Conservation (phyloP, 108 stramenopile species). For the Nitzschia sp. region DNA sequence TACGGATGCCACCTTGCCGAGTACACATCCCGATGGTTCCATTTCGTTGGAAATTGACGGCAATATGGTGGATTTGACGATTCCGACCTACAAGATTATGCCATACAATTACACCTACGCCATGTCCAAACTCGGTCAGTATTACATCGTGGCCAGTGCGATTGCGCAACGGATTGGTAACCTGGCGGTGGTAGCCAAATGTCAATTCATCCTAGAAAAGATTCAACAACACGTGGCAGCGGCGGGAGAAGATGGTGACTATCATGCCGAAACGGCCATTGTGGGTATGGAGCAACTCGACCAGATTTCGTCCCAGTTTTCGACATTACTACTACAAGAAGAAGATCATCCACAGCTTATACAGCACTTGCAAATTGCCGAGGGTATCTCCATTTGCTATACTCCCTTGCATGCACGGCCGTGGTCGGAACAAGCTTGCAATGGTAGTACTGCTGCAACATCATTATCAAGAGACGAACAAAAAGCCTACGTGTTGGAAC, state of each 20-base stretch:
- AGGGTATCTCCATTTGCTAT: slow-evolving; percentile 34
- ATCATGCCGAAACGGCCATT: slow-evolving; percentile 15
- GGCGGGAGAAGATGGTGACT: slow-evolving; percentile 26
- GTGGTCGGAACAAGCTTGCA: slow-evolving; percentile 18
- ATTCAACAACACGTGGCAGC: slow-evolving; percentile 7
- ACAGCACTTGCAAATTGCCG: slow-evolving; percentile 18
- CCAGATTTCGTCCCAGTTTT: background rate
- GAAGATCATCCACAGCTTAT: background rate
- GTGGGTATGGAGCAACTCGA: slow-evolving; percentile 26
- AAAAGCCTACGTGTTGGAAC: slow-evolving; percentile 24
- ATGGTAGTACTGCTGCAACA: background rate
- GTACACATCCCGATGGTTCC: slow-evolving; percentile 10
- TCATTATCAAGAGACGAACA: background rate
- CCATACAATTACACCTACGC: slow-evolving; percentile 26
- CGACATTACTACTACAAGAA: background rate
- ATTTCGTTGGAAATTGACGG: background rate
- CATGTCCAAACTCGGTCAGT: slow-evolving; percentile 33
- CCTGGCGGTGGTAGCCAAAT: slow-evolving; percentile 5
- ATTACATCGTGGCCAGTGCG: slow-evolving; percentile 15
- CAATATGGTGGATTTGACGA: background rate
- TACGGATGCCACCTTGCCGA: slow-evolving; percentile 30
- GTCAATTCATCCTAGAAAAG: slow-evolving; percentile 10
- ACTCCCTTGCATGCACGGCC: slow-evolving; percentile 32
- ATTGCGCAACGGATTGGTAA: background rate
- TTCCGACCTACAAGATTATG: slow-evolving; percentile 29